phyloP scores from a whole-genome alignment of 495 filamentous ascomycete genomes.

The Patellaria atrata region DNA sequence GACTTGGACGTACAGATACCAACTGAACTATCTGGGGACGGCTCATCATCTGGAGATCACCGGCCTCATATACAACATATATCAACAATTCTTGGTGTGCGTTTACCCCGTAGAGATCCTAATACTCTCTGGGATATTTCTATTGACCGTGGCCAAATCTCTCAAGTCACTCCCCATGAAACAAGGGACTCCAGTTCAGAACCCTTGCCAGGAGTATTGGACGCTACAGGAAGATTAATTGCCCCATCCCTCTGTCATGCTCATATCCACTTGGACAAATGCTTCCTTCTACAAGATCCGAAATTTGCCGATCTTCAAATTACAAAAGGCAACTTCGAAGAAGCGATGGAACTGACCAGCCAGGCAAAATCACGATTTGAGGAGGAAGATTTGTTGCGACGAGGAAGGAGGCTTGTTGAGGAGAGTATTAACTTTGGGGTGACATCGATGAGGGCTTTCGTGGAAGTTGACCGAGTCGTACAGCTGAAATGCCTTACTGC shows the following conservation, averaged over 20 bases:
- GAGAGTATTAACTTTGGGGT: conserved; percentile 54
- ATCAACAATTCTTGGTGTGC: conserved; percentile 28
- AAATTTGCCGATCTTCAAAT: conserved; percentile 47
- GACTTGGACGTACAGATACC: too few species aligned
- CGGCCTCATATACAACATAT: too few species aligned
- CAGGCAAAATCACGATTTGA: conserved; percentile 50
- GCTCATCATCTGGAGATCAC: too few species aligned
- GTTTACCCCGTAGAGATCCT: conserved; percentile 25
- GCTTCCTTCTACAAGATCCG: conserved; percentile 45
- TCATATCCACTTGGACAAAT: conserved; percentile 66
- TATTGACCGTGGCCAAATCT: conserved; percentile 29
- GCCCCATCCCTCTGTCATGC: conserved; percentile 55
- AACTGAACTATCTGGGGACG: too few species aligned
- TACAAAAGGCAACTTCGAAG: conserved; percentile 43
- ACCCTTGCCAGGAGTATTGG: conserved; percentile 14
- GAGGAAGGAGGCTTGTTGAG: conserved; percentile 51
- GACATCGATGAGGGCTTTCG: conserved; percentile 57
- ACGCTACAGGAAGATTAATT: conserved; percentile 27
- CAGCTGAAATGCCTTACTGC: conserved; percentile 42
- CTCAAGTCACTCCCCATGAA: conserved; percentile 25
- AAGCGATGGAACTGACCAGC: conserved; percentile 48
- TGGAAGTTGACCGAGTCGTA: conserved; percentile 56
- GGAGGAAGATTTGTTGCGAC: conserved; percentile 40
- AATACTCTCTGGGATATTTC: conserved; percentile 32
- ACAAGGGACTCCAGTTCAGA: too few species aligned